Evolutionary conservation across 1,284 basidiomycete genomes (phyloP), one percentile per base, ranked within the genome.

Genomic region (Melampsora americana): DNA sequence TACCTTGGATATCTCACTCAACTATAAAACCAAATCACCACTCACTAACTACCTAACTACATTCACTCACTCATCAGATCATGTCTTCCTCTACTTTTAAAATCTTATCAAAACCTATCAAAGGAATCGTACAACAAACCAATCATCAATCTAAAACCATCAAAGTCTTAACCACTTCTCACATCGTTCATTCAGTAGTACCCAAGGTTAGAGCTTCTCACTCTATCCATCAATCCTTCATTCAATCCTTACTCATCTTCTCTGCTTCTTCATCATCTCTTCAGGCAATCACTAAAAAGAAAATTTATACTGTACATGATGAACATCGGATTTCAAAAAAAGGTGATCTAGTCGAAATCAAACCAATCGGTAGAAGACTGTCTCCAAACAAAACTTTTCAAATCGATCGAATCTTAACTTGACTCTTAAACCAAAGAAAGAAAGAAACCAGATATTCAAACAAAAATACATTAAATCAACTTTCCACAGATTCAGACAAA

Each of bases 331-430:
- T 50, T 60, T 62, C 71, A 28, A 66, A 53, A 30, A 67, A 62
- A 74, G 71, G 71, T 6, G 71, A 74, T 39, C 62, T 14, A n/a
- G 71, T 74, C 35, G 71, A 74, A 46, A 39, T 74, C 35, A 39
- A 44, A 23, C 71, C 71, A 16, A n/a, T 64, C 20, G 71, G 71
- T 59, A 62, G 71, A 59, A 12, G 71, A 42, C 42, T 74, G 42
- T 74, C 71, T 14, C 48, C 64, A 1, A 74, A 74, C 53, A 74
- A 74, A 60, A 74, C 71, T 26, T 74, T 66, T 23, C 23, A 53
- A 18, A 30, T 74, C 28, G 44, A 26, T n/a, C 62, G 53, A 16
- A 46, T 68, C 12, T 42, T 66, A 28, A 56, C 20, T 12, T 56
- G 12, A 56, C n/a, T n/a, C 11, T n/a, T n/a, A 42, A 42, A 42